Base-by-base conservation (phyloP, 345 rosid species). In the Camelina laxa region DNA sequence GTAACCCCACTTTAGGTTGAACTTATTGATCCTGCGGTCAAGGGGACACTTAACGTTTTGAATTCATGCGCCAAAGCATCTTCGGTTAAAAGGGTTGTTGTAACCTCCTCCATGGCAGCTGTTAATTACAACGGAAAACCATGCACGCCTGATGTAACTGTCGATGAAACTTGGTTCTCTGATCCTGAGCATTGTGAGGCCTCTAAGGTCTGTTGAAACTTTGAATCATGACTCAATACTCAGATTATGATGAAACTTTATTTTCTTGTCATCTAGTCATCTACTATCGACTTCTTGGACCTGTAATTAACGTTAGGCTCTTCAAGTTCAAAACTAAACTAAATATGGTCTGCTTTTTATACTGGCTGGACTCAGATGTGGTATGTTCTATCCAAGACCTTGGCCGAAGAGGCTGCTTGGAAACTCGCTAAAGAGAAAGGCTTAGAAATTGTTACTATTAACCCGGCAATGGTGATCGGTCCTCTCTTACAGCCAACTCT, bases 131-230 rank as follows among this genome's bases (percentile, higher is more conserved):
- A 76, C 4, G 83, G 75, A 22, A 87, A 81, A 70, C 89, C 92
- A 36, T 88, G 87, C 55, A 85, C 93, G 50, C 97, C 96, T 11
- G 97, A 88, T 60, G 88, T 86, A 1, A 87, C 84, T 48, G 80
- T 87, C 22, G 98, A 93, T 55, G 98, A 91, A 81, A 83, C 86
- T 80, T 93, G 97, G 93, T 88, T 82, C 82, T 81, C 96, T 38
- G 74, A 84, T 73, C 88, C 91, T 4, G 86, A 77, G 24, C 1
- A 83, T 39, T 86, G 91, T 60, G 80, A 61, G 65, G 66, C 81
- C 54, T 60, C 82, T 60, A 85, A 91, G 89, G 96, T 93, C 27
- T 65, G 63, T 50, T 69, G 19, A 45, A 22, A 5, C 13, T 6
- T 66, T 59, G 21, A 59, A 13, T 21, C 41, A 31, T 31, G 13